Evolutionary conservation across 345 rosid genomes (phyloP), one percentile per base, ranked within the genome.

Genomic region (Acer saccharum): DNA sequence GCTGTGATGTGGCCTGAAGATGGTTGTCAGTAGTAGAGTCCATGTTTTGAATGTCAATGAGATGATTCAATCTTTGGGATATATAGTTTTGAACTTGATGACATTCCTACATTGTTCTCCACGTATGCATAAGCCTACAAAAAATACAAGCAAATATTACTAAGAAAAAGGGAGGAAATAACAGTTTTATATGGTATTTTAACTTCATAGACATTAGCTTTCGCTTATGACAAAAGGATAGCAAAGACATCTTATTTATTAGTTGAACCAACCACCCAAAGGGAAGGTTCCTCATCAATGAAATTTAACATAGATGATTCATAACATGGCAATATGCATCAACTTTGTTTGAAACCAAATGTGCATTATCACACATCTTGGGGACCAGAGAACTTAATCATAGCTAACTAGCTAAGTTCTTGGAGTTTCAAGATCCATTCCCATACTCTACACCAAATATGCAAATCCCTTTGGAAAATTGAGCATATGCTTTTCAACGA

Each of bases 81-180:
- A 95, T 90, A 64, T 89, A 88, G 68, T 83, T 87, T 81, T 95
- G 99, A 79, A 82, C 80, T 85, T 88, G 91, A 79, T 93, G 98
- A 61, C 94, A 92, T 74, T 89, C 91, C 29, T 81, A 87, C 97
- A 95, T 95, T 67, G 80, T 84, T 72, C 81, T 89, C 99, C 98
- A 95, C 90, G 88, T 85, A 71, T 81, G 90, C 77, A 79, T 84
- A 79, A 90, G 86, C 81, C 98, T 95, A 81, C 25, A 60, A 23
- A 52, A 46, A 32, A 66, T 21, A 72, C 68, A 44, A 65, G 74
- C 66, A 72, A 57, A 32, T 60, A 50, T 76, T 2, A 39, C 55
- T 18, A 44, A 39, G 65, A 44, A 52, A 52, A 14, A 18, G 57
- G 18, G 16, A 48, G 12, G 12, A 8, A 16, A 17, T 50, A 50